Evolutionary conservation across 1,284 basidiomycete genomes (phyloP), one percentile per base, ranked within the genome.

Genomic region (Marasmius sp.): DNA sequence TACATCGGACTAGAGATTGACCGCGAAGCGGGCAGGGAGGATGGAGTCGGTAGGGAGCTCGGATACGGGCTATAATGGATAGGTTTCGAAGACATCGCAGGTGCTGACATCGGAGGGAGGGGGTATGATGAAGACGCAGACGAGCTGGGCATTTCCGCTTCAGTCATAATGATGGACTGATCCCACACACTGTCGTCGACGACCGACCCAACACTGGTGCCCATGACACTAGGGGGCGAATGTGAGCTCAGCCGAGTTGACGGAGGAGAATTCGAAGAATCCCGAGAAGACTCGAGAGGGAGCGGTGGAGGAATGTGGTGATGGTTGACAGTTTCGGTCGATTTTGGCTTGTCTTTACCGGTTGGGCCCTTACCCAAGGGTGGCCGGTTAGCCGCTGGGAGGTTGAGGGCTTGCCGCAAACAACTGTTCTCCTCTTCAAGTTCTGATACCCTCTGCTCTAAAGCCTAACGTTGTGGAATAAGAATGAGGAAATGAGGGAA

Each of bases 341-440:
- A 39, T 69, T 85, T 91, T 52, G 87, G 85, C 69, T 85, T 91
- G 72, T 93, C 91, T 74, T 92, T 92, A 49, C 91, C 91, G 0
- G 91, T 93, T 22, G 91, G 92, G 55, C 91, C 91, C 74, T 87
- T 92, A 51, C 91, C 92, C 57, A 93, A 81, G 5, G 86, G 75
- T 9, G 85, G 82, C 64, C 91, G 81, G 71, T 82, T 85, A 63
- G 90, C 88, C 34, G 90, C 88, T 0, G 93, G 92, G 27, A 96
- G 78, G 68, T 84, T 87, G 58, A 95, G 82, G 41, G 88, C 85
- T 51, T 88, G 85, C 51, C 94, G 87, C 57, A 96, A 83, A 67
- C 83, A 85, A 53, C 79, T 81, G 73, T 95, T 95, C 79, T 96
- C 94, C 63, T 89, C 87, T 77, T 95, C 93, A 56, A 96, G 85